Base-by-base conservation (phyloP, 2,329 filamentous ascomycete species). In the Scedosporium aurantiacum region DNA sequence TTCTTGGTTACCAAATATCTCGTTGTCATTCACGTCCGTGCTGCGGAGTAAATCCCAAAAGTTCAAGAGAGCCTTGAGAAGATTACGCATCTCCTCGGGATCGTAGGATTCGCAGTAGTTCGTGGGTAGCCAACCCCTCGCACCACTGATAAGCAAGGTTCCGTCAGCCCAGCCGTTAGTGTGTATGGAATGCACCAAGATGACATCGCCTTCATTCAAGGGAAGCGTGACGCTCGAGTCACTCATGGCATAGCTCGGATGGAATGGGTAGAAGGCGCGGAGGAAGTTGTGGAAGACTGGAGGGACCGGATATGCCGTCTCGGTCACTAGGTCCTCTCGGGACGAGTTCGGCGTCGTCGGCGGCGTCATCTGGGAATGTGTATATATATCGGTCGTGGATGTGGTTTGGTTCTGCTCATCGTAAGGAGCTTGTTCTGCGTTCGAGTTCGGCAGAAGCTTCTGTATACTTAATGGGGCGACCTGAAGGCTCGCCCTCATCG, bases 121-220 rank as follows among this genome's bases (percentile, higher is more conserved):
- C 7, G 94, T 99, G 2, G 94, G 94, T 63, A 99, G 78, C 94
- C 94, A 99, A 64, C 94, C 94, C 67, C 94, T 83, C 58, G 89
- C 88, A 27, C 93, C 93, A 2, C 91, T 90, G 25, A 88, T 82
- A 64, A 99, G 76, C 47, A 97, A 79, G 0, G 94, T 99, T 59
- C 94, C 94, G 72, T 99, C 94, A 37, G 94, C 94, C 94, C 94
- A 99, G 67, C 94, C 94, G 76, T 97, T 99, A 63, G 91, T 94
- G 74, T 99, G 94, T 66, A 97, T 90, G 3, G 94, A 97, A 73
- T 99, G 94, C 23, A 99, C 89, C 62, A 99, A 76, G 60, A 99
- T 88, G 57, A 99, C 84, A 69, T 99, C 94, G 63, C 94, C 94
- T 70, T 94, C 88, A 67, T 90, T 89, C 62, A 99, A 81, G 23